Evolutionary conservation across 2,329 filamentous ascomycete species (phyloP).

Genomic region (Ophiostoma australiae): DNA sequence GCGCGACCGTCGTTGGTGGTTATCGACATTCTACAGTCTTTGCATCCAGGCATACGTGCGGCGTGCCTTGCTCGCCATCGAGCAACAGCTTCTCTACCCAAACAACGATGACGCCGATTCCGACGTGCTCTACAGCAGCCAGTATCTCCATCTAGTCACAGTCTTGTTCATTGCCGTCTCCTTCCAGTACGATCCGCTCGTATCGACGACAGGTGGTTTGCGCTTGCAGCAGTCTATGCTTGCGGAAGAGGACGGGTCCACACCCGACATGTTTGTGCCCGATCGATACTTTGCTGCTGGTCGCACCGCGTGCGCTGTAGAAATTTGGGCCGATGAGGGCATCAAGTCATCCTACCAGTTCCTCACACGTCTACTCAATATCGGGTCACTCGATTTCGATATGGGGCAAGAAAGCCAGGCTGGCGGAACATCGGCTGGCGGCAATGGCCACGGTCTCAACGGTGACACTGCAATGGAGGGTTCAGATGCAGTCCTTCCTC

Average conservation of each 20-base stretch:
- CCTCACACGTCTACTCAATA: conserved; percentile 31
- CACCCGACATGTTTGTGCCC: conserved; percentile 28
- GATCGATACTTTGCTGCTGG: conserved; percentile 32
- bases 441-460: not conserved
- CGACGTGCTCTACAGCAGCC: conserved; percentile 31
- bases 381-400: conserved; percentile 34
- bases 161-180: conserved; percentile 34
- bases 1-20: conserved; percentile 34
- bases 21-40: conserved; percentile 34
- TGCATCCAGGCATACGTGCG: conserved; percentile 35
- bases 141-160: conserved; percentile 33
- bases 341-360: conserved; percentile 34
- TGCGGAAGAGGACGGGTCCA: conserved; percentile 30
- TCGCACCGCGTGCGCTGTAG: conserved; percentile 30
- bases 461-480: conserved; percentile 23
- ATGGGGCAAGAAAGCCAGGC: conserved; percentile 19
- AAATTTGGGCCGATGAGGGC: conserved; percentile 31
- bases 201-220: conserved; percentile 27
- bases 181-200: conserved; percentile 34
- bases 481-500: conserved; percentile 17
- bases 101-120: conserved; percentile 31
- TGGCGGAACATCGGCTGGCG: conserved; percentile 8
- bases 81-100: conserved; percentile 32
- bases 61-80: conserved; percentile 32
- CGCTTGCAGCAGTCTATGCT: conserved; percentile 32